These are phyloP conservation scores for Phytophthora podocarpi DNA, from an alignment of 352 stramenopile species.

Conservation along the genomic window DNA sequence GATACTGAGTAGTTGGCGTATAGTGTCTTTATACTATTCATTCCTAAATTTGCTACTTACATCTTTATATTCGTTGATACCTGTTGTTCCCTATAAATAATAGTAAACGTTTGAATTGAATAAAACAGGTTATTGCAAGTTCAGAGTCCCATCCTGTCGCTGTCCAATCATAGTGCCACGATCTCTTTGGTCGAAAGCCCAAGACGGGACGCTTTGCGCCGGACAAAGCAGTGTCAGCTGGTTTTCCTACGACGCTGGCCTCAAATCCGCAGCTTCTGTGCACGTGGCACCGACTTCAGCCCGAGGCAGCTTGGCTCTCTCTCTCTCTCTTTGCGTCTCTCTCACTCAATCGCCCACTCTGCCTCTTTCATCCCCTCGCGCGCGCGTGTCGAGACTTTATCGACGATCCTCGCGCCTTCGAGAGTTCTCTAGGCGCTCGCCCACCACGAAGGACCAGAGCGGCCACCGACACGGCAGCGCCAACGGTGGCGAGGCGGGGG, in stretches of 20 bases:
- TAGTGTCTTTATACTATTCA: too few species aligned
- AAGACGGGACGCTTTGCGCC: background rate
- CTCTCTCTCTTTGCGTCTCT: background rate
- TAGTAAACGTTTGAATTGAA: background rate
- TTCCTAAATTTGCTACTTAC: too few species aligned
- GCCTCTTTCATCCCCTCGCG: constrained; percentile 29
- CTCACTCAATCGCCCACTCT: constrained; percentile 21
- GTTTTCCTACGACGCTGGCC: background rate
- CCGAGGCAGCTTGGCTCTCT: background rate
- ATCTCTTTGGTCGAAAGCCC: background rate
- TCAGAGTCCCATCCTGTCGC: background rate
- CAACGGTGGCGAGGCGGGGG: constrained; percentile 16
- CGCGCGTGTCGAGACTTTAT: constrained; percentile 4
- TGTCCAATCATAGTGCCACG: constrained; percentile 28
- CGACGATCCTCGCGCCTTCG: background rate
- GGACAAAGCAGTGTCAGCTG: constrained; percentile 11
- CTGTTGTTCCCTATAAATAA: background rate
- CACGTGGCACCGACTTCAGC: constrained; percentile 22
- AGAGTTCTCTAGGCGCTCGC: background rate
- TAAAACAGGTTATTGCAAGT: constrained; percentile 5
- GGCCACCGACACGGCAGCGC: constrained; percentile 14
- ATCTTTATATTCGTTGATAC: background rate
- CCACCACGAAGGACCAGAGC: constrained; percentile 36
- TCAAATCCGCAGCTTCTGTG: constrained; percentile 19
- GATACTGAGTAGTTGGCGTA: constrained; percentile 3